These are phyloP conservation scores for Teratosphaeria destructans DNA, from an alignment of 2,329 filamentous ascomycete genomes.

Conservation along the genomic window DNA sequence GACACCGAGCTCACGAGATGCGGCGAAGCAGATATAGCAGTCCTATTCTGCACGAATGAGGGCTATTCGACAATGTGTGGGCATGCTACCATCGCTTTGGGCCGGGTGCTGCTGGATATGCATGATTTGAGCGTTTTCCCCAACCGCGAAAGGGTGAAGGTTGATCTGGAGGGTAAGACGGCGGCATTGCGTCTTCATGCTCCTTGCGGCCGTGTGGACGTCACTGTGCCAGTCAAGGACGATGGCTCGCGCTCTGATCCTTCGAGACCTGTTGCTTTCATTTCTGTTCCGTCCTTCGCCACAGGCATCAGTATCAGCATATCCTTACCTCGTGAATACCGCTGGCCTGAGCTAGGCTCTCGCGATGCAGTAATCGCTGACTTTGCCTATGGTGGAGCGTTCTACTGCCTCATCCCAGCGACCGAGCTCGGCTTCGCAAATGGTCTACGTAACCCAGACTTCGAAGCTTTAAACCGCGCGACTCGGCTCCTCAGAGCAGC, in stretches of 20 bases:
- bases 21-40: constrained; percentile 39
- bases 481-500: constrained; percentile 26
- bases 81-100: constrained; percentile 42
- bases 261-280: constrained; percentile 29
- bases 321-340: constrained; percentile 10
- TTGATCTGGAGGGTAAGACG: constrained; percentile 17
- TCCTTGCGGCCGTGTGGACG: constrained; percentile 34
- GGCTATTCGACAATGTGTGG: constrained; percentile 44
- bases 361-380: constrained; percentile 22
- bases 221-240: constrained; percentile 28
- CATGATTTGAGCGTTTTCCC: constrained; percentile 27
- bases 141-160: constrained; percentile 21
- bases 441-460: constrained; percentile 20
- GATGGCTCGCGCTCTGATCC: constrained; percentile 27
- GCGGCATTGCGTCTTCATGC: constrained; percentile 32
- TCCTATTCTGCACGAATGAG: constrained; percentile 39
- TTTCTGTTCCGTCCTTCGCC: constrained; percentile 35
- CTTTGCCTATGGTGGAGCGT: constrained; percentile 37
- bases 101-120: constrained; percentile 25
- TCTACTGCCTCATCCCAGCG: constrained; percentile 31
- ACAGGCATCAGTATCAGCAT: constrained; percentile 26
- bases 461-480: constrained; percentile 23
- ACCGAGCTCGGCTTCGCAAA: constrained; percentile 30
- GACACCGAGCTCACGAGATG: constrained; percentile 28
- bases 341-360: constrained; percentile 30